phyloP scores from a whole-genome alignment of 176 grass and related monocot genomes.

The Triticum turgidum region DNA sequence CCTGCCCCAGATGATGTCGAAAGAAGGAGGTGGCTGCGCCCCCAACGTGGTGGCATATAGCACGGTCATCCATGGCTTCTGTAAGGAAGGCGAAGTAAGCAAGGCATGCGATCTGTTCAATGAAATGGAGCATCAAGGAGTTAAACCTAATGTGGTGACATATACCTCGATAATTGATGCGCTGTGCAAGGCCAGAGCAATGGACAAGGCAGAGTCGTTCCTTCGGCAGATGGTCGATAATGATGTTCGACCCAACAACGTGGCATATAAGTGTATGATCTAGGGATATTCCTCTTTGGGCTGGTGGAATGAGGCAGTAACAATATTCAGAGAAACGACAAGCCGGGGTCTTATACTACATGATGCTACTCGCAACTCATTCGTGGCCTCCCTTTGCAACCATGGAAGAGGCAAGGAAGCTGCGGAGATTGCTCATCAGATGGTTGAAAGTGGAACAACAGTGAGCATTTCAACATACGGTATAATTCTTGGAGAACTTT shows the following conservation, averaged over 20 bases:
- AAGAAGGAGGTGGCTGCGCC: not conserved
- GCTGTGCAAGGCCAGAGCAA: not conserved
- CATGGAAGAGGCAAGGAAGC: not conserved
- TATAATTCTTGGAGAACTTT: not conserved
- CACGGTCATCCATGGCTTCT: constrained; percentile 18
- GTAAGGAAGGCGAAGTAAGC: not conserved
- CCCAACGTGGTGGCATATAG: constrained; percentile 17
- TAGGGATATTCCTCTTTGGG: not conserved
- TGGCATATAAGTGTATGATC: not conserved
- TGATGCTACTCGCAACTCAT: not conserved
- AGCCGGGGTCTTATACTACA: not conserved
- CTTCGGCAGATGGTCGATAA: not conserved
- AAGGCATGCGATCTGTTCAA: not conserved
- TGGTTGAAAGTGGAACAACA: not conserved
- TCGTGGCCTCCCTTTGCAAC: not conserved
- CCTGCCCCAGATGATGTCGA: constrained; percentile 30
- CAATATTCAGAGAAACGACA: not conserved
- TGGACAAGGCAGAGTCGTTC: not conserved
- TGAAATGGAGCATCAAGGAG: not conserved
- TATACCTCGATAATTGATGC: not conserved
- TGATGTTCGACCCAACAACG: not conserved
- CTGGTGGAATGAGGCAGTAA: not conserved
- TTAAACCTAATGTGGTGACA: not conserved
- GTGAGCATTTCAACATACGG: not conserved
- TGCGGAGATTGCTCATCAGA: not conserved